Evolutionary conservation across 139 green algal species (phyloP), one percentile per base, ranked within the genome.

Genomic region (Yamagishiella unicocca): DNA sequence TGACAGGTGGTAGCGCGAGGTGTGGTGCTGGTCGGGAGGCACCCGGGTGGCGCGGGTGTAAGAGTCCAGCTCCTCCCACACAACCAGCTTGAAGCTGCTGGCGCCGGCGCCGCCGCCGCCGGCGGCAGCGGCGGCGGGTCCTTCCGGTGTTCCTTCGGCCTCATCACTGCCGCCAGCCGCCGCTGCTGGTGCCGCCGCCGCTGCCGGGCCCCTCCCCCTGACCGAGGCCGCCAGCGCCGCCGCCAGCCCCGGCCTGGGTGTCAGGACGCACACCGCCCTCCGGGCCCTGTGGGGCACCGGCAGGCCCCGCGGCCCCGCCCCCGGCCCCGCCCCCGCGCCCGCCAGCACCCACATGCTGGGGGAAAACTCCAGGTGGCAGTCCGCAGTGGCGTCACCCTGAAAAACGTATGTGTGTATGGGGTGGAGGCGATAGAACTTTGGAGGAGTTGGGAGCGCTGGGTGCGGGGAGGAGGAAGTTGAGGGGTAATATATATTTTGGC

Each of bases 41-140:
- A 17, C 50, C 50, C 17, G 50, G 8, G 5, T 9, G 29, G 29
- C 29, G n/a, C 62, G 62, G 8, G 7, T 40, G 62, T 50, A 46
- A 0, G 14, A 29, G 31, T 82, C 74, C 1, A 68, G 74, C 74
- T 67, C 46, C 46, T 82, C 74, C 50, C 50, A 82, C 21, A 82
- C 50, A 19, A 82, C 46, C 46, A 82, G 4, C 17, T n/a, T 29
- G 27, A 78, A 54, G 64, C 64, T n/a, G n/a, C n/a, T n/a, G n/a
- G n/a, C n/a, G 21, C n/a, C n/a, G n/a, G n/a, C 31, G 9, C n/a
- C 64, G 29, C 7, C 31, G 64, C 7, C 31, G 64, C 14, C 50
- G 50, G 50, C 58, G 58, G 22, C 58, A 29, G 45, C 29, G 29
- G 43, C 72, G 40, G 29, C n/a, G 6, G 62, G 29, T 38, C 22